Evolutionary conservation across 345 rosid species (phyloP), one percentile per base, ranked within the genome.

Genomic region (Anacardium occidentale): DNA sequence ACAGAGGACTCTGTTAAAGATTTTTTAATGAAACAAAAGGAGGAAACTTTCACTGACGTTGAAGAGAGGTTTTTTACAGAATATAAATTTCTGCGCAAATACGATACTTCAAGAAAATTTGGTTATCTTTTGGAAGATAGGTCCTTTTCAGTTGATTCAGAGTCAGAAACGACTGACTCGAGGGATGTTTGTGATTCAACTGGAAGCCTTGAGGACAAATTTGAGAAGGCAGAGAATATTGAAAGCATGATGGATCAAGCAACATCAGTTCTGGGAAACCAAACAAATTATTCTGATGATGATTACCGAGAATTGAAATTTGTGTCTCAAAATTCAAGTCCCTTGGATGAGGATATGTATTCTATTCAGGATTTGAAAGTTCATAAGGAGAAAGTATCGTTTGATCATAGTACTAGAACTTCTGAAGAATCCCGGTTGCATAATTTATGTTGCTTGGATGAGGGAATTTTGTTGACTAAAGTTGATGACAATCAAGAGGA

Each of bases 251-350:
- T 64, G 53, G 70, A 42, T 45, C 22, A 22, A 2, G 76, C 66
- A 54, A 68, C 25, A 22, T 76, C 15, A n/a, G 21, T 37, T 14
- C 11, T 51, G 21, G 4, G 29, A 47, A 69, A n/a, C n/a, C 58
- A 60, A 21, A 26, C 44, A 29, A 56, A 37, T 51, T 82, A 80
- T 74, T 80, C 70, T 40, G 87, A 85, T 54, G 86, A 85, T 8
- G 87, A 83, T 58, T 87, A 75, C 55, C 85, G 85, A 64, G 90
- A 85, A 80, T 66, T 89, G 21, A 69, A 78, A 37, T 84, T 77
- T 20, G 60, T 18, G 56, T 57, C 83, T 57, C 77, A 66, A 67
- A 77, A 70, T 55, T 73, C 80, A n/a, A 64, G 26, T 63, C 32
- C 64, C 15, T 37, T 71, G 52, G 68, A 64, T 47, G 68, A 62